Percentiles rank a stretch among this genome's conserved stretches.
These are phyloP conservation scores for Polyplosphaeria fusca DNA, from an alignment of 495 filamentous ascomycete genomes.

Conservation along the genomic window DNA sequence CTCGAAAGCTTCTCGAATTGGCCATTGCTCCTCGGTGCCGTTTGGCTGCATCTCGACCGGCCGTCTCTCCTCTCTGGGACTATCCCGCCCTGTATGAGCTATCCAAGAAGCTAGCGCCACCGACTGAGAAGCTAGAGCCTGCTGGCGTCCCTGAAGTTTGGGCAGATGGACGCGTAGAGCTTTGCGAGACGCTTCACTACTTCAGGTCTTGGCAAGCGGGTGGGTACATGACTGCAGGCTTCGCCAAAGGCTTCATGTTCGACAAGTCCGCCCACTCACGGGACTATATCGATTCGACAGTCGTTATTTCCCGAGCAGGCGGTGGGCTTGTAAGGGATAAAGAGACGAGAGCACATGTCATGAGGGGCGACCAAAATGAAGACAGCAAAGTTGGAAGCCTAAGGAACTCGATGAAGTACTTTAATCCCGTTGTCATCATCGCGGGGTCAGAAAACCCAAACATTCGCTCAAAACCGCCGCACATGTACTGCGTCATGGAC, in stretches of 20 bases:
- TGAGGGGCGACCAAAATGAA: constrained; percentile 34
- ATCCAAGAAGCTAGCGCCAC: too few relatives aligned
- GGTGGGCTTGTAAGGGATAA: constrained; percentile 36
- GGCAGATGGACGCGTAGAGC: constrained; percentile 57
- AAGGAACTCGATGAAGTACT: constrained; percentile 35
- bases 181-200: constrained; percentile 68
- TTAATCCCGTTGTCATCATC: constrained; percentile 39
- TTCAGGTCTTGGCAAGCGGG: constrained; percentile 63
- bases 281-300: constrained; percentile 59
- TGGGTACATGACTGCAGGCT: constrained; percentile 47
- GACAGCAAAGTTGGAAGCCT: constrained; percentile 17
- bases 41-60: too few relatives aligned
- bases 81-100: too few relatives aligned
- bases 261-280: constrained; percentile 55
- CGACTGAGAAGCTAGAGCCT: constrained; percentile 44
- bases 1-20: too few relatives aligned
- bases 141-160: constrained; percentile 53
- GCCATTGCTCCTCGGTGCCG: too few relatives aligned
- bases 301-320: constrained; percentile 56
- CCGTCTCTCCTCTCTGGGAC: too few relatives aligned
- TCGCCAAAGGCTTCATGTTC: constrained; percentile 59
- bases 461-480: constrained; percentile 54
- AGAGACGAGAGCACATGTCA: constrained; percentile 27
- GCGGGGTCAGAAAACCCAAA: constrained; percentile 53
- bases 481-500: constrained; percentile 69